Conservation (phyloP, 768 basidiomycete species). For the Boletus eberwhitei region DNA sequence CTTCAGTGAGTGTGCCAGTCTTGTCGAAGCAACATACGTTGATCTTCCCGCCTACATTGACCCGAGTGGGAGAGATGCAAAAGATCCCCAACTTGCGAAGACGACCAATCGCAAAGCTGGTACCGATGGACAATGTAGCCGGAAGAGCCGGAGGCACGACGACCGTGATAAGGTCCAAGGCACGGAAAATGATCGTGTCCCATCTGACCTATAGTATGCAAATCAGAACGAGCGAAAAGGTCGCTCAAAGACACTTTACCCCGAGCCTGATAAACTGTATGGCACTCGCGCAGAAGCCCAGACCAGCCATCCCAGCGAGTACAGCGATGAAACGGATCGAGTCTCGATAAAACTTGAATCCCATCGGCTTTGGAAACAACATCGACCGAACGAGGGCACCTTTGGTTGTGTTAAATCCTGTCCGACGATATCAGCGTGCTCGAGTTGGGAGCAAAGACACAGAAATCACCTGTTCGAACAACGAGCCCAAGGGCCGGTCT, state of each 20-base stretch:
- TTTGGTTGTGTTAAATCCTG: slow-evolving; percentile 95
- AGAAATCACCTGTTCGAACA: slow-evolving; percentile 69
- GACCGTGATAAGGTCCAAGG: slow-evolving; percentile 92
- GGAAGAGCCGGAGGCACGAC: slow-evolving; percentile 97
- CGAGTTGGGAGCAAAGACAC: neutral
- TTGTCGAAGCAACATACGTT: slow-evolving; percentile 99
- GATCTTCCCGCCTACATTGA: slow-evolving; percentile 94
- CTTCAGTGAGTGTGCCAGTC: slow-evolving; percentile 97
- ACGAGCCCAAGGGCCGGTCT: slow-evolving; percentile 78
- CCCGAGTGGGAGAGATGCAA: slow-evolving; percentile 93
- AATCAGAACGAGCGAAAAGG: slow-evolving; percentile 1
- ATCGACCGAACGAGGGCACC: slow-evolving; percentile 94
- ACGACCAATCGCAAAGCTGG: slow-evolving; percentile 88
- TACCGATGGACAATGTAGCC: slow-evolving; percentile 95
- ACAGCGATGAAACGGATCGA: slow-evolving; percentile 89
- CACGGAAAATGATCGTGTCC: slow-evolving; percentile 89
- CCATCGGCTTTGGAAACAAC: slow-evolving; percentile 97
- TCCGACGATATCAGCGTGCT: slow-evolving; percentile 8
- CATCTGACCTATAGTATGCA: slow-evolving; percentile 62
- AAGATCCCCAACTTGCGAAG: slow-evolving; percentile 86
- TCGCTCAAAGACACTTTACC: slow-evolving; percentile 38
- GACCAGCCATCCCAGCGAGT: slow-evolving; percentile 82
- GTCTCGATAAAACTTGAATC: slow-evolving; percentile 97
- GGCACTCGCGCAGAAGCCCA: slow-evolving; percentile 90
- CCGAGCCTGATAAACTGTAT: slow-evolving; percentile 89